phyloP scores from a whole-genome alignment of 2,329 filamentous ascomycete genomes.

The Aspergillus phoenicis region DNA sequence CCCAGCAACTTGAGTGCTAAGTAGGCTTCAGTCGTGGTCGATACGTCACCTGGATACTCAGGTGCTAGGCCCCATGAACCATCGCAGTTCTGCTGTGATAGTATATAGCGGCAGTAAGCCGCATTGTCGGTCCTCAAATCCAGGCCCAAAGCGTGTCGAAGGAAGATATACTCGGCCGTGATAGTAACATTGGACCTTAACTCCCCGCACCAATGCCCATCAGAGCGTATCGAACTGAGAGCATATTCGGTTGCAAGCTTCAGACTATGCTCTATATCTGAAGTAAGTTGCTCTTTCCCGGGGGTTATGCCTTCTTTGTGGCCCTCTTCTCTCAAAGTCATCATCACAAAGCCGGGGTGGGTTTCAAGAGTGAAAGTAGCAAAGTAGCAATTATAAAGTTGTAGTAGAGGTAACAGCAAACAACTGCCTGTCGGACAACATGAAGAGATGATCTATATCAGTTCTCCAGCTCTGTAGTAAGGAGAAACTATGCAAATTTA shows the following conservation, averaged over 20 bases:
- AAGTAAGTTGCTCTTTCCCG: neutral
- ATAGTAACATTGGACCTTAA: slow-evolving; percentile 24
- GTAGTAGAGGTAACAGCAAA: too few relatives aligned
- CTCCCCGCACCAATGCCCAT: slow-evolving; percentile 34
- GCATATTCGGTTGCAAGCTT: neutral
- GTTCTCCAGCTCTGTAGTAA: too few relatives aligned
- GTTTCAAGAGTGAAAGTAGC: too few relatives aligned
- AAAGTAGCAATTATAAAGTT: too few relatives aligned
- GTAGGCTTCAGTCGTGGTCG: slow-evolving; percentile 37
- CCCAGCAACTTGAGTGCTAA: slow-evolving; percentile 40
- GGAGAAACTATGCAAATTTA: too few relatives aligned
- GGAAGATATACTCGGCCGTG: slow-evolving; percentile 33
- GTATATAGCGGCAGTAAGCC: slow-evolving; percentile 15
- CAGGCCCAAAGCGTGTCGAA: slow-evolving; percentile 26
- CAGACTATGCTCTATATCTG: neutral
- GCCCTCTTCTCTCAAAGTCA: neutral
- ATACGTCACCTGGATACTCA: slow-evolving; percentile 25
- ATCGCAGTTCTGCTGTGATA: slow-evolving; percentile 30
- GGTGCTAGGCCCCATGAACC: slow-evolving; percentile 37
- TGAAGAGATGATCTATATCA: too few relatives aligned
- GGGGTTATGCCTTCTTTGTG: neutral
- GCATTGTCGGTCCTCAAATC: slow-evolving; percentile 18
- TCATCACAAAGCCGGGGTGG: neutral
- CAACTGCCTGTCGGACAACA: too few relatives aligned
- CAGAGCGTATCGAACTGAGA: neutral